Evolutionary conservation across 768 basidiomycete species (phyloP).

Genomic region (Lactarius psammicola): DNA sequence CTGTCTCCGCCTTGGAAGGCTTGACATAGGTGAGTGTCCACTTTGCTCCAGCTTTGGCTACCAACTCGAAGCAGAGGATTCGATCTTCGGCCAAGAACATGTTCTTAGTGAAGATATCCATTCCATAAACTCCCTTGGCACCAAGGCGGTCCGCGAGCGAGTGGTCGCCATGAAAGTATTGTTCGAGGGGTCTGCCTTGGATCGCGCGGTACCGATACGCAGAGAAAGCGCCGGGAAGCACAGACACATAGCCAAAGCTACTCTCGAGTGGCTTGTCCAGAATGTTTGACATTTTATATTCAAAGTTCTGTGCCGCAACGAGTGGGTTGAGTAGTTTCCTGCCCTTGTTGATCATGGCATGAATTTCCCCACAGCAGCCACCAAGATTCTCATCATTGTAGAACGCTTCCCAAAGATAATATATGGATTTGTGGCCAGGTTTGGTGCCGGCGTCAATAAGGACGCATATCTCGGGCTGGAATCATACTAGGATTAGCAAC

Average conservation of each 20-base stretch:
- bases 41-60: slow-evolving; percentile 80
- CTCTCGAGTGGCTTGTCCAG: slow-evolving; percentile 94
- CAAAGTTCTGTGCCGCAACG: slow-evolving; percentile 94
- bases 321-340: slow-evolving; percentile 89
- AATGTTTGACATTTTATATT: slow-evolving; percentile 99
- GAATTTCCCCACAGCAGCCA: slow-evolving; percentile 92
- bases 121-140: slow-evolving; percentile 90
- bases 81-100: slow-evolving; percentile 92
- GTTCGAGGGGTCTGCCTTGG: slow-evolving; percentile 80
- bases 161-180: slow-evolving; percentile 87
- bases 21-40: slow-evolving; percentile 96
- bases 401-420: slow-evolving; percentile 92
- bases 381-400: slow-evolving; percentile 77
- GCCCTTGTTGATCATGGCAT: slow-evolving; percentile 94
- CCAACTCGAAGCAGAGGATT: slow-evolving; percentile 96
- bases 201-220: slow-evolving; percentile 95
- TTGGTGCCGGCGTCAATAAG: slow-evolving; percentile 96
- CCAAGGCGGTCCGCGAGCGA: slow-evolving; percentile 90
- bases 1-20: slow-evolving; percentile 93
- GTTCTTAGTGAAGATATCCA: slow-evolving; percentile 97
- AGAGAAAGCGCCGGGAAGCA: slow-evolving; percentile 94
- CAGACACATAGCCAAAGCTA: slow-evolving; percentile 93
- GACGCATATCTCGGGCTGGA: slow-evolving; percentile 86
- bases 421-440: slow-evolving; percentile 94
- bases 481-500: slow-evolving; percentile 11